Base-by-base conservation (phyloP, 805 yeast species). In the Wickerhamiella sergipiensis region DNA sequence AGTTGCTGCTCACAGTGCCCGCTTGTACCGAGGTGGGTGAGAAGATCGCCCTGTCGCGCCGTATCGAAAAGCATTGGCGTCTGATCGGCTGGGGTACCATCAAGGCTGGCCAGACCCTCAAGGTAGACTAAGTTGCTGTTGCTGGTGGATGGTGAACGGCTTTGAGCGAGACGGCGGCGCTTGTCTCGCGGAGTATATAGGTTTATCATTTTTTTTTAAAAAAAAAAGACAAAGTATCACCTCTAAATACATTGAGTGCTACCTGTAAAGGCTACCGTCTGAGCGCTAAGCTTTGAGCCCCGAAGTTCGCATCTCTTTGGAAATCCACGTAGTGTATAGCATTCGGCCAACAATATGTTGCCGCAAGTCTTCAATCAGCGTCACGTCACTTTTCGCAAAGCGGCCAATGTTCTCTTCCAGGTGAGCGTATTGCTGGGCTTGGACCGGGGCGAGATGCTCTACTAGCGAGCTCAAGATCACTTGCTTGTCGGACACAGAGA, bases 31-130 rank as follows among this genome's bases (percentile, higher is more conserved):
- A 90, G 75, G 78, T 90, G 48, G 86, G 94, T 60, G 99, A 92
- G 75, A 90, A 92, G 83, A 90, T 92, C 69, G 99, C 99, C 40
- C 75, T 92, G 65, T 88, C 97, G 45, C 85, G 99, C 78, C 89
- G 98, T 79, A 92, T 92, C 63, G 99, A 92, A 68, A 90, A 90
- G 80, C 99, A 92, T 71, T 92, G 97, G 95, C 92, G 99, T 78
- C 78, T 92, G 68, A 92, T 92, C 73, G 99, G 99, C 63, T 92
- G 99, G 99, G 99, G 98, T 61, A 88, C 95, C 48, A 90, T 89
- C 68, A 85, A 85, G 72, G 87, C 85, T 72, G 96, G 96, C 71
- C 83, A 51, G 46, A 50, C 50, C n/a, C 45, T 55, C 9, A 43
- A 49, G n/a, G 50, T 49, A 19, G 50, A 55, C 45, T 49, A 44